phyloP scores from a whole-genome alignment of 2,329 filamentous ascomycete genomes.

The Biscogniauxia sp. region DNA sequence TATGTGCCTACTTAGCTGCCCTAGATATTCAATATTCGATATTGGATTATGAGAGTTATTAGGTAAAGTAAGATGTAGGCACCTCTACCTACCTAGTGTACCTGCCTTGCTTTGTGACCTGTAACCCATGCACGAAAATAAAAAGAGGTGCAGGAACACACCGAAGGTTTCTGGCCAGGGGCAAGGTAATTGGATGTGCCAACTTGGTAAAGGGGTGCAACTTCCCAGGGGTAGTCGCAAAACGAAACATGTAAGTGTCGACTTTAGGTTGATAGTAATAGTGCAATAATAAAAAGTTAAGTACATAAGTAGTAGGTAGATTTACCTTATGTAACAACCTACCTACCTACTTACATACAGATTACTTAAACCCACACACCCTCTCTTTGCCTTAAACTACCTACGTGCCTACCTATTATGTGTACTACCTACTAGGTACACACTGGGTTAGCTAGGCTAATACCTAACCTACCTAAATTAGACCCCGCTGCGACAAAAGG shows the following conservation, averaged over 20 bases:
- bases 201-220: not conserved
- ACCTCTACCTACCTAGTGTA: too few species aligned
- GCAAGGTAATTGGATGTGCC: not conserved
- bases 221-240: not conserved
- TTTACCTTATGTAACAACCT: too few species aligned
- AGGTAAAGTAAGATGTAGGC: too few species aligned
- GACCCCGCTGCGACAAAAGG: not conserved
- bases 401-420: too few species aligned
- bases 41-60: not conserved
- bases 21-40: not conserved
- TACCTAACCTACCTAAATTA: not conserved
- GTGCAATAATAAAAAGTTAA: not conserved
- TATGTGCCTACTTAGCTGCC: too few species aligned
- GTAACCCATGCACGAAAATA: not conserved
- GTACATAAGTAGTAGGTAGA: too few species aligned
- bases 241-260: not conserved
- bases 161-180: not conserved
- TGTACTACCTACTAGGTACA: too few species aligned
- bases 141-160: not conserved
- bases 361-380: not conserved
- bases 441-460: too few species aligned
- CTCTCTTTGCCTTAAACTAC: not conserved
- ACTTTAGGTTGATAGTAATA: not conserved
- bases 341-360: not conserved
- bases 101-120: not conserved